Base-by-base conservation (phyloP, 306 rosid genomes). In the Castanopsis chinensis region DNA sequence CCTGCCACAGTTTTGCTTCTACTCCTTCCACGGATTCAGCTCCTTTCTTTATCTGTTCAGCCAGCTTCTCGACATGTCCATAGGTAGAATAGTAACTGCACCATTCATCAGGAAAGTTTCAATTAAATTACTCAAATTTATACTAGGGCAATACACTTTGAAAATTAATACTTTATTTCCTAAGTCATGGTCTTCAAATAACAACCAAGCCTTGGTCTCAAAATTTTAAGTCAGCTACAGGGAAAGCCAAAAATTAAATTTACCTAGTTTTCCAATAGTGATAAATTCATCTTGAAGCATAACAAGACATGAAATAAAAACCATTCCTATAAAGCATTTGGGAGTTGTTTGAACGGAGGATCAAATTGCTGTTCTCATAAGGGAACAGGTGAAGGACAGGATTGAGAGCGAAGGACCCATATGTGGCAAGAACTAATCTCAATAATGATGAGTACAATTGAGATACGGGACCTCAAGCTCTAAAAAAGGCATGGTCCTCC, bases 61-160 rank as follows among this genome's bases (percentile, higher is more conserved):
- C 98, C 57, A 92, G 94, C 93, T 81, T 94, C 84, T 69, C 96
- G 45, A 94, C 97, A 82, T 94, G 98, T 83, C 98, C 98, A 52
- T 94, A 92, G 56, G 73, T 87, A 25, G 98, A 92, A 89, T 94
- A 90, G 83, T 89, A 94, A 30, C 98, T 91, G 87, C 30, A 85
- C 76, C 82, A 82, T n/a, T 78, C 67, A 73, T 67, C 58, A 41
- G 13, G 68, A n/a, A 68, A 72, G 76, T 72, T 71, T 76, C 49
- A 77, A 73, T 77, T 10, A 45, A 11, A 14, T 21, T 19, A 73
- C 19, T 67, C 73, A 79, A 77, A 76, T 78, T 30, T 69, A 60
- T 3, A 57, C 14, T 37, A 80, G 72, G 12, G 53, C 53, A 49
- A 13, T 49, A 49, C 53, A 49, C 53, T 45, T 12, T 0, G 15